Percentiles rank a stretch among this genome's conserved stretches.
Conservation (phyloP, 148 eudicot species). For the Chenopodium album region DNA sequence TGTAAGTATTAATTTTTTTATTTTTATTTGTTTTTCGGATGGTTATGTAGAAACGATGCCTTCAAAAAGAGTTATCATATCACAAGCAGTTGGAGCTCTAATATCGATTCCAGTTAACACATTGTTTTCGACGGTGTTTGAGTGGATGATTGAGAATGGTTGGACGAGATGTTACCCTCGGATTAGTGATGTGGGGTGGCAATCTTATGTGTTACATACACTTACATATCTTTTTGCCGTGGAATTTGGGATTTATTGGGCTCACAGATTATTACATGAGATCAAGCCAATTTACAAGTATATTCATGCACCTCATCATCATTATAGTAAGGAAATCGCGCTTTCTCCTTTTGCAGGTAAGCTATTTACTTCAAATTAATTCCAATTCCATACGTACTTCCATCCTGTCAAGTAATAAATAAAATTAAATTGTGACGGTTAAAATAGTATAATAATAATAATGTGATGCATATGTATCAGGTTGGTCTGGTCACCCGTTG, state of each 20-base stretch:
- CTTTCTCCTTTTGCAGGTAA: slow-evolving; percentile 29
- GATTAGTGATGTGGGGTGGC: slow-evolving; percentile 59
- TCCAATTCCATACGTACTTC: no score
- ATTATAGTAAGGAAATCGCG: slow-evolving; percentile 11
- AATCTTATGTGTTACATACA: slow-evolving; percentile 43
- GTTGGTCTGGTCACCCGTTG: slow-evolving; percentile 29
- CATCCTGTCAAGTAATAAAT: no score
- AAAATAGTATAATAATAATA: no score
- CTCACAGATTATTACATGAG: slow-evolving; percentile 84
- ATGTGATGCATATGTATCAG: neutral
- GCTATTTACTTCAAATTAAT: no score
- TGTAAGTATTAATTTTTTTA: no score
- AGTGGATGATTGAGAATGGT: slow-evolving; percentile 58
- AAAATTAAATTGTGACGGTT: no score
- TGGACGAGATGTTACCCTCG: slow-evolving; percentile 74
- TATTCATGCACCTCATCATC: slow-evolving; percentile 25
- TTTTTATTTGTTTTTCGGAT: neutral
- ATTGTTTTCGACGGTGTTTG: neutral
- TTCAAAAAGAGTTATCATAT: neutral
- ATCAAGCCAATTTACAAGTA: slow-evolving; percentile 79
- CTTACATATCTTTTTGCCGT: slow-evolving; percentile 52
- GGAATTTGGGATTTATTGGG: slow-evolving; percentile 93
- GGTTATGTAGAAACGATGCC: neutral
- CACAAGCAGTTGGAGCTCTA: neutral
- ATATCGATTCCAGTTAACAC: neutral